Evolutionary conservation across 192 early-diverging fungal genomes (phyloP).

Genomic region (Piromyces sp.): DNA sequence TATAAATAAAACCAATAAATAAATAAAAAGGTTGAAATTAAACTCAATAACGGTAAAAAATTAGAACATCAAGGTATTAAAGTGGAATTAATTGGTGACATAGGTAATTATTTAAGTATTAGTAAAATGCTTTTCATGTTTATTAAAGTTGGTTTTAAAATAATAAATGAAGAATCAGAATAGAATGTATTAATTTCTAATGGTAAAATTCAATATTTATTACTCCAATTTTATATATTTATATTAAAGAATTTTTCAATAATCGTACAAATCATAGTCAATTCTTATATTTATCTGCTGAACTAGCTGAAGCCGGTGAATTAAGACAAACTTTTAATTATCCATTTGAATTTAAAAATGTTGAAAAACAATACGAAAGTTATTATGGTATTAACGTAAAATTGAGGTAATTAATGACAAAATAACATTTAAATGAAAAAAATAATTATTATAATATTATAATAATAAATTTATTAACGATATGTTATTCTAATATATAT

Average conservation of each 20-base stretch:
- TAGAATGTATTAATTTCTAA: no score
- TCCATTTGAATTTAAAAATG: constrained; percentile 96
- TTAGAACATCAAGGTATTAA: constrained; percentile 97
- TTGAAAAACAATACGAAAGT: constrained; percentile 98
- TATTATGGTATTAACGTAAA: constrained; percentile 98
- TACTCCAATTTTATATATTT: no score
- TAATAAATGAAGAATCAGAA: constrained; percentile 2
- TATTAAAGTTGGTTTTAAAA: constrained; percentile 1
- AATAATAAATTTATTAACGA: no score
- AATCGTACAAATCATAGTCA: constrained; percentile 89
- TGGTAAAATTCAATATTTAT: no score
- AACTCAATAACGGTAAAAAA: constrained; percentile 73
- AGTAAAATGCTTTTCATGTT: no score
- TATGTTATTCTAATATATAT: no score
- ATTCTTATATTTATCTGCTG: constrained; percentile 82
- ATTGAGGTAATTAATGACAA: constrained; percentile 31
- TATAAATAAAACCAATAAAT: background rate
- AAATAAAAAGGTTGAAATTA: constrained; percentile 39
- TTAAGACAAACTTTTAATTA: constrained; percentile 58
- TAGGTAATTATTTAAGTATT: no score
- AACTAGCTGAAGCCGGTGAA: constrained; percentile 86
- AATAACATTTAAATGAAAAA: no score
- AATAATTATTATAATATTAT: no score
- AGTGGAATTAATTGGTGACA: constrained; percentile 95
- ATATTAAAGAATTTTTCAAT: constrained; percentile 69